Evolutionary conservation across 108 stramenopile species (phyloP).

Genomic region (Bacterosira constricta): DNA sequence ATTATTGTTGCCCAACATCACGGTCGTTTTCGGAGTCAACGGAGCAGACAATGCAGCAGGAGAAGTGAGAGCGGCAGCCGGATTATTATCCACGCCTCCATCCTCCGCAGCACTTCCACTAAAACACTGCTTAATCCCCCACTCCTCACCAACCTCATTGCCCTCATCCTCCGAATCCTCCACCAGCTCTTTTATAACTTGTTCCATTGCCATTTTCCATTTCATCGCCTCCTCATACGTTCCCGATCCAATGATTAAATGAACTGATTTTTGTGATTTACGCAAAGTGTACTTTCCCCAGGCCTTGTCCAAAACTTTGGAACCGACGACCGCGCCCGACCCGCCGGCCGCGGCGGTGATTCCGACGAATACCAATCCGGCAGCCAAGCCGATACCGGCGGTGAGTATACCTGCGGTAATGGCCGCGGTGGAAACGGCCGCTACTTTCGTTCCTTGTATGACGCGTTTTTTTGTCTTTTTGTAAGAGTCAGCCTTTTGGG

Average conservation of each 20-base stretch:
- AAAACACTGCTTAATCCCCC: not conserved
- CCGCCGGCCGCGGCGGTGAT: conserved; percentile 82
- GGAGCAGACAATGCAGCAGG: not conserved
- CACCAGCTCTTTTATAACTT: conserved; percentile 39
- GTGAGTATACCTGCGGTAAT: conserved; percentile 78
- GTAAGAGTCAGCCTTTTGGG: conserved; percentile 26
- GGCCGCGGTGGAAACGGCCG: conserved; percentile 74
- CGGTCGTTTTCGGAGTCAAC: not conserved
- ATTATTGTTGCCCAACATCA: conserved; percentile 51
- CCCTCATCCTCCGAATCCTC: conserved; percentile 4
- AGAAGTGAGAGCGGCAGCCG: not conserved
- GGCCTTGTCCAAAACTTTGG: conserved; percentile 47
- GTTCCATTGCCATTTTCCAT: conserved; percentile 67
- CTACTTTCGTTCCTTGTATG: conserved; percentile 70
- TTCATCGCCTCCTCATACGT: conserved; percentile 59
- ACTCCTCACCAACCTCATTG: conserved; percentile 9
- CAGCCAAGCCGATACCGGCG: conserved; percentile 79
- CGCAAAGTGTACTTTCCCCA: conserved; percentile 27
- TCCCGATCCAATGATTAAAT: conserved; percentile 57
- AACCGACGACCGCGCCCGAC: conserved; percentile 69
- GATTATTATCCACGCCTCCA: not conserved
- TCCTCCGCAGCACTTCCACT: not conserved
- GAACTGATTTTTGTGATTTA: conserved; percentile 48
- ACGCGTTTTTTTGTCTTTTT: conserved; percentile 57
- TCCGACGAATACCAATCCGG: conserved; percentile 75